A percentile compares a stretch with the other conserved stretches of the same genome.
These are phyloP conservation scores for Zoysia japonica DNA, from an alignment of 176 grass and related monocot species.

Conservation along the genomic window DNA sequence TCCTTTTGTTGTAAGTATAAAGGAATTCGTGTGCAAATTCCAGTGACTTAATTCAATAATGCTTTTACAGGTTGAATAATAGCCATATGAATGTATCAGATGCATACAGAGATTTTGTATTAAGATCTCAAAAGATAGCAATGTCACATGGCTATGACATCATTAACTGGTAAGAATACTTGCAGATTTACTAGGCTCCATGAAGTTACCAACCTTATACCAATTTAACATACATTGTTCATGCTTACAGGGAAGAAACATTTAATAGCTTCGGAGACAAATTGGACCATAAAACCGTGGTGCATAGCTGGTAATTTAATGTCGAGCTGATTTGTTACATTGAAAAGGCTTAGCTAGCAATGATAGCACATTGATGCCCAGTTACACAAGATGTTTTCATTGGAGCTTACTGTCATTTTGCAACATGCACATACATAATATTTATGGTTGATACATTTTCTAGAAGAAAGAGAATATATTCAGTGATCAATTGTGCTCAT, in stretches of 20 bases:
- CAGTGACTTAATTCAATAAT: constrained; percentile 29
- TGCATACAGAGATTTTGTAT: constrained; percentile 84
- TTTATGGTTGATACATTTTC: constrained; percentile 6
- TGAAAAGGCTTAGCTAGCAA: constrained; percentile 5
- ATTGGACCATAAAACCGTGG: constrained; percentile 69
- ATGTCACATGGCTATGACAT: constrained; percentile 85
- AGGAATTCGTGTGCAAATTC: constrained; percentile 21
- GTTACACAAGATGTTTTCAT: not conserved
- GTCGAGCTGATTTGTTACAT: not conserved
- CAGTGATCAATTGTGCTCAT: constrained; percentile 19
- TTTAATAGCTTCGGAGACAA: constrained; percentile 79
- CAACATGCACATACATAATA: constrained; percentile 7
- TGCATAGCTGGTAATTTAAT: constrained; percentile 81
- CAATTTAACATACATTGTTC: constrained; percentile 25
- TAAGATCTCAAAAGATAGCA: constrained; percentile 83
- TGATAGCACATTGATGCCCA: not conserved
- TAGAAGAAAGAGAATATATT: constrained; percentile 20
- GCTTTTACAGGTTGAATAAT: constrained; percentile 64
- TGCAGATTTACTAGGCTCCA: constrained; percentile 16
- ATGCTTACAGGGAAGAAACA: constrained; percentile 75
- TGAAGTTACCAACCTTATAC: constrained; percentile 28
- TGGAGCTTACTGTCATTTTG: not conserved
- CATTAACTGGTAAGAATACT: constrained; percentile 71
- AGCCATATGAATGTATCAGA: constrained; percentile 72
- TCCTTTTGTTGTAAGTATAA: constrained; percentile 12